A percentile compares a stretch with the other conserved stretches of the same genome.
phyloP scores from a whole-genome alignment of 176 grass and related monocot species.

The bread wheat (Triticum aestivum) region IWGSC_CS_RefSeq_v2.1 NC_057803.1:577469682-577470181 shows the following conservation, averaged over 20 bases:
- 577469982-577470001: neutral
- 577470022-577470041: neutral
- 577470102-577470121: neutral
- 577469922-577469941: neutral
- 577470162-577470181: neutral
- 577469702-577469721: constrained; percentile 97
- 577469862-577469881: neutral
- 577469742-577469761: constrained; percentile 98
- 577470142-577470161: neutral
- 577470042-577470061: neutral
- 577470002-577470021: neutral
- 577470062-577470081: neutral
- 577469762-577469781: constrained; percentile 99
- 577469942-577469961: neutral
- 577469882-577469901: neutral
- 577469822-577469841: neutral
- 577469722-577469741: constrained; percentile 84
- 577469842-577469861: neutral
- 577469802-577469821: constrained; percentile 8
- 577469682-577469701: constrained; percentile 87
- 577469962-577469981: neutral
- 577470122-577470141: neutral
- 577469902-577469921: neutral
- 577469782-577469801: constrained; percentile 30
- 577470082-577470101: constrained; percentile 7